phyloP scores from a whole-genome alignment of 192 early-diverging fungal species.

The Chytriomyces sp. region DNA sequence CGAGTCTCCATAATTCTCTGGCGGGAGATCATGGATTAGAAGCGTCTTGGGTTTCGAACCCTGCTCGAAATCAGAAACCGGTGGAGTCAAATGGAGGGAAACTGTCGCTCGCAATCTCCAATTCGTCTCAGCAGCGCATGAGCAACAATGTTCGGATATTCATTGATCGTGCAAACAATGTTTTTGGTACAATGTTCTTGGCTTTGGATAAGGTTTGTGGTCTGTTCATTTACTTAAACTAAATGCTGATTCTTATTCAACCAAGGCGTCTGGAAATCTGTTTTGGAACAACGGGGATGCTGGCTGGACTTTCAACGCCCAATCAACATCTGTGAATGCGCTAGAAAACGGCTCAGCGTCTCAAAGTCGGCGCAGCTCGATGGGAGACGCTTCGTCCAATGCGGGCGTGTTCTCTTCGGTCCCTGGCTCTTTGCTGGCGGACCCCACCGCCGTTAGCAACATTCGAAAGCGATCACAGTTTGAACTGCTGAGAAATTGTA shows the following conservation, averaged over 20 bases:
- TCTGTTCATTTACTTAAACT: slow-evolving; percentile 9
- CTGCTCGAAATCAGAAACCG: too few relatives aligned
- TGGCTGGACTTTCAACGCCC: neutral
- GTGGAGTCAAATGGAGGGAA: slow-evolving; percentile 1
- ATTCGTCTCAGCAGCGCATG: slow-evolving; percentile 61
- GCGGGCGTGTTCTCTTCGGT: too few relatives aligned
- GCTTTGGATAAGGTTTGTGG: slow-evolving; percentile 60
- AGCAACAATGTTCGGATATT: slow-evolving; percentile 69
- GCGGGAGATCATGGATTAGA: slow-evolving; percentile 23
- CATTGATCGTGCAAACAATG: slow-evolving; percentile 71
- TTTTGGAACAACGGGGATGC: slow-evolving; percentile 23
- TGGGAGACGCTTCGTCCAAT: too few relatives aligned
- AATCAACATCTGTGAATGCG: neutral
- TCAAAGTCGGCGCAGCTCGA: too few relatives aligned
- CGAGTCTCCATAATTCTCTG: slow-evolving; percentile 11
- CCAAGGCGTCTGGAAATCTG: slow-evolving; percentile 41
- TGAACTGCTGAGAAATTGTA: slow-evolving; percentile 68
- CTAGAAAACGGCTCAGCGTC: neutral
- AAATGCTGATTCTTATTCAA: slow-evolving; percentile 56
- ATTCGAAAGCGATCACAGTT: slow-evolving; percentile 33
- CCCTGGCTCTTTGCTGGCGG: neutral
- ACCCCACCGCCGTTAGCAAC: neutral
- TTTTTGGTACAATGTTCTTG: slow-evolving; percentile 62
- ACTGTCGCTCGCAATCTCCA: slow-evolving; percentile 41
- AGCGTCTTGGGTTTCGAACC: slow-evolving; percentile 19